Conservation (phyloP, 371 early-diverging fungal genomes). For the Rhizopus delemar region DNA sequence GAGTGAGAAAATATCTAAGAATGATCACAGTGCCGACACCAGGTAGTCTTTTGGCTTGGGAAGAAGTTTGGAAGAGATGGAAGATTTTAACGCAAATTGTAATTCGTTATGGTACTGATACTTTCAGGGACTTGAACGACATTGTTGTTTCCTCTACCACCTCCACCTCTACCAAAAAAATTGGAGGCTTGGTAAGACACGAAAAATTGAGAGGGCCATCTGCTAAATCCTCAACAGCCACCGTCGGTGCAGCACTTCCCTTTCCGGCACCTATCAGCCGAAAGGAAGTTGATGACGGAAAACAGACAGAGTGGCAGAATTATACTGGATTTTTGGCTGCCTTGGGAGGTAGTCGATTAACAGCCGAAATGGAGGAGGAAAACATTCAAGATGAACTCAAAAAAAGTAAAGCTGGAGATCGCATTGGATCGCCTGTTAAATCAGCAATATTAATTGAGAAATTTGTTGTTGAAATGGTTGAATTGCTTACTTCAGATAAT, state of each 20-base stretch:
- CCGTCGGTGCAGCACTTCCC: neutral
- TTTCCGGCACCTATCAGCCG: constrained; percentile 18
- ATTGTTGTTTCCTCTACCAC: neutral
- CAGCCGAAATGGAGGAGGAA: constrained; percentile 18
- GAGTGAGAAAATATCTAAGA: constrained; percentile 68
- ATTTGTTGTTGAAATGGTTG: constrained; percentile 79
- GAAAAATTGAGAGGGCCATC: constrained; percentile 14
- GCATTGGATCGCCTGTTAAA: constrained; percentile 27
- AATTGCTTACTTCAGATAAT: constrained; percentile 79
- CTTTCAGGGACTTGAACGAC: constrained; percentile 15
- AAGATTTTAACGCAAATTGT: constrained; percentile 44
- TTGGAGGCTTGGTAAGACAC: constrained; percentile 27
- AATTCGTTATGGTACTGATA: constrained; percentile 23
- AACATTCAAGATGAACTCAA: constrained; percentile 20
- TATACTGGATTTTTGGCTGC: constrained; percentile 87
- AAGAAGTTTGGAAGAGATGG: constrained; percentile 85
- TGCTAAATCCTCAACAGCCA: constrained; percentile 4
- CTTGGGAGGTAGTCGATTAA: constrained; percentile 73
- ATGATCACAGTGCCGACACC: constrained; percentile 65
- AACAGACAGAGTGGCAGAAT: constrained; percentile 72
- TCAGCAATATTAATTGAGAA: constrained; percentile 59
- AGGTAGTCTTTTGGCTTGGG: constrained; percentile 80
- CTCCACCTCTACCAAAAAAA: constrained; percentile 22
- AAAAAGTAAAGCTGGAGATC: constrained; percentile 13
- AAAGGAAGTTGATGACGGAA: constrained; percentile 39